phyloP scores from a whole-genome alignment of 1,284 basidiomycete species.

The Ganoderma resinaceum region DNA sequence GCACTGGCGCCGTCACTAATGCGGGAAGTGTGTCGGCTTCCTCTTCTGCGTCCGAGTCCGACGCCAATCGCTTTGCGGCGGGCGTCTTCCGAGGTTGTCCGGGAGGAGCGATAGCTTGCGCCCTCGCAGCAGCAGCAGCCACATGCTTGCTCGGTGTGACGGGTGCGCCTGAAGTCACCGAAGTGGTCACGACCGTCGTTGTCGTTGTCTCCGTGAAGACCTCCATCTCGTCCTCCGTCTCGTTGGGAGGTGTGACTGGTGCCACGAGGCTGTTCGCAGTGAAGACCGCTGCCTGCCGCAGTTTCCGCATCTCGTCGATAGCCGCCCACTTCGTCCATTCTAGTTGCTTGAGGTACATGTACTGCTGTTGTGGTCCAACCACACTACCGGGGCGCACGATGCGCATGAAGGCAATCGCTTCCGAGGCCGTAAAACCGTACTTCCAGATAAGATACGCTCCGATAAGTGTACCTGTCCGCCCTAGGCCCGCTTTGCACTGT shows the following conservation, averaged over 20 bases:
- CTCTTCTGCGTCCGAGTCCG: slow-evolving; percentile 59
- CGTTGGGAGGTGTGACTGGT: slow-evolving; percentile 83
- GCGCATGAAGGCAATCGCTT: slow-evolving; percentile 98
- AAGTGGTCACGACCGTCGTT: slow-evolving; percentile 39
- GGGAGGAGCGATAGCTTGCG: slow-evolving; percentile 73
- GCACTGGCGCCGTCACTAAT: slow-evolving; percentile 55
- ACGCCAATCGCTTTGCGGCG: slow-evolving; percentile 71
- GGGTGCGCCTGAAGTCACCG: slow-evolving; percentile 57
- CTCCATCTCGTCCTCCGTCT: slow-evolving; percentile 64
- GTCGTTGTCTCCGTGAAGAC: slow-evolving; percentile 48
- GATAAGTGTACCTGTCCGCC: slow-evolving; percentile 93
- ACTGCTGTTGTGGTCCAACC: slow-evolving; percentile 94
- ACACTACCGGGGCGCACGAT: slow-evolving; percentile 96
- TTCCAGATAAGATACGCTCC: slow-evolving; percentile 99
- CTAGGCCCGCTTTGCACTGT: slow-evolving; percentile 94
- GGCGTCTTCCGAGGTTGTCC: slow-evolving; percentile 89
- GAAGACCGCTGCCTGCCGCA: slow-evolving; percentile 50
- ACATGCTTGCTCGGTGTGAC: slow-evolving; percentile 82
- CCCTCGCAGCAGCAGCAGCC: slow-evolving; percentile 69
- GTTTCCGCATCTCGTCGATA: slow-evolving; percentile 71
- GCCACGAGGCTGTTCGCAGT: slow-evolving; percentile 61
- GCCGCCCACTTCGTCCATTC: slow-evolving; percentile 96
- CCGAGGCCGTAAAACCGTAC: slow-evolving; percentile 97
- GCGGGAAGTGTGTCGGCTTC: slow-evolving; percentile 71
- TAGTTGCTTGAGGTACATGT: slow-evolving; percentile 95